A percentile compares a stretch with the other conserved stretches of the same genome.
Conservation (phyloP, 345 rosid genomes). For the Bruguiera gymnorhiza region DNA sequence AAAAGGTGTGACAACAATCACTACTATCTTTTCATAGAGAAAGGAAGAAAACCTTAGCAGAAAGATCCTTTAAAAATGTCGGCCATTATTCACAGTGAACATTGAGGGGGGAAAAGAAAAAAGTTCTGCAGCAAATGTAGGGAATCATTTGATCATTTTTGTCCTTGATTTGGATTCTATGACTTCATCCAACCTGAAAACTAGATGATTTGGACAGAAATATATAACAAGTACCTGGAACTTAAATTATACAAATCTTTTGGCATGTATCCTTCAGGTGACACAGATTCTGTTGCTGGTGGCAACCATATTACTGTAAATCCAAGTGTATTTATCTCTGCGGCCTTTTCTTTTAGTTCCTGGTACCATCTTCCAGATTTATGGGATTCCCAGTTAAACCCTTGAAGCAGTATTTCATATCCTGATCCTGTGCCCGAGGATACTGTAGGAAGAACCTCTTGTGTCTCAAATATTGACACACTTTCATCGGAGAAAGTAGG, state of each 20-base stretch:
- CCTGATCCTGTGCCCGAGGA: slow-evolving; percentile 81
- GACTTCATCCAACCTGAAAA: slow-evolving; percentile 3
- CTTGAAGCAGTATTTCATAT: slow-evolving; percentile 85
- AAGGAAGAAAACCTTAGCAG: background rate
- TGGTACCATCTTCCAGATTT: slow-evolving; percentile 81
- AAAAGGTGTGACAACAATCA: slow-evolving; percentile 1
- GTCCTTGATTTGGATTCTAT: slow-evolving; percentile 3
- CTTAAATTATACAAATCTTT: slow-evolving; percentile 81
- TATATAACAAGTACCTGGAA: slow-evolving; percentile 57
- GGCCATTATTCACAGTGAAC: background rate
- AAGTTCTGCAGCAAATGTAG: background rate
- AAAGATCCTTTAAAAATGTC: background rate
- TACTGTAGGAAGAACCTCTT: slow-evolving; percentile 45
- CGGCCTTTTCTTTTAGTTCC: slow-evolving; percentile 72
- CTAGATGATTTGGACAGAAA: background rate
- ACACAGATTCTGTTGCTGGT: slow-evolving; percentile 95
- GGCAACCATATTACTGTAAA: slow-evolving; percentile 91
- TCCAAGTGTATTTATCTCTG: slow-evolving; percentile 70
- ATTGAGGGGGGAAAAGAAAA: background rate
- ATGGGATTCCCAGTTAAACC: slow-evolving; percentile 97
- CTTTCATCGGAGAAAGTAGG: slow-evolving; percentile 59
- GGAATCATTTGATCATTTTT: background rate
- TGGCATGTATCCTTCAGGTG: slow-evolving; percentile 99
- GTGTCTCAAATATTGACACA: slow-evolving; percentile 37
- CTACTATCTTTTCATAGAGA: background rate